Evolutionary conservation across 2,329 filamentous ascomycete species (phyloP).

Genomic region (Nemania diffusa): DNA sequence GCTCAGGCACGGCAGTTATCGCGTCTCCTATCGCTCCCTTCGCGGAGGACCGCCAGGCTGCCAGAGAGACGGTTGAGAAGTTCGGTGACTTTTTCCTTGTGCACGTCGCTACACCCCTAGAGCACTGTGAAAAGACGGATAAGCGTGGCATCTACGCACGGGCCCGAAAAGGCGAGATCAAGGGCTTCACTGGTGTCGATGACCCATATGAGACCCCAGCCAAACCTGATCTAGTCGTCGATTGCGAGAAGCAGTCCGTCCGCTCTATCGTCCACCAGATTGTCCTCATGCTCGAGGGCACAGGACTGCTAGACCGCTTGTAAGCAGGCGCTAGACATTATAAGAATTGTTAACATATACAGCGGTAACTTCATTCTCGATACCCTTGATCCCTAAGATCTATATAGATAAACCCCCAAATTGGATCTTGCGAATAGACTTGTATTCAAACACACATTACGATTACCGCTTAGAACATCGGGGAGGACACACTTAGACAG

Average conservation of each 20-base stretch:
- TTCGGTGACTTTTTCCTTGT: constrained; percentile 93
- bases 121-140: constrained; percentile 94
- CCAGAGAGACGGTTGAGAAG: constrained; percentile 86
- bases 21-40: constrained; percentile 96
- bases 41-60: constrained; percentile 78
- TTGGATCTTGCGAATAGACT: constrained; percentile 23
- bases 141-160: constrained; percentile 88
- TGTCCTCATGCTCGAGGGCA: constrained; percentile 87
- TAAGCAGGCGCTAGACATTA: constrained; percentile 46
- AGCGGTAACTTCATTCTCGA: constrained; percentile 25
- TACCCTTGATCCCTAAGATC: constrained; percentile 22
- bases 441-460: constrained; percentile 7
- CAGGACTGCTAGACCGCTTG: constrained; percentile 82
- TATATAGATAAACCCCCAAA: constrained; percentile 21
- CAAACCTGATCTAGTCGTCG: constrained; percentile 86
- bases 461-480: neutral
- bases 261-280: constrained; percentile 97
- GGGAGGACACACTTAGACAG: constrained; percentile 7
- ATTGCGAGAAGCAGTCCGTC: constrained; percentile 86
- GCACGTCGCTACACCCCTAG: constrained; percentile 92
- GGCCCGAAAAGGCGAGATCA: constrained; percentile 89
- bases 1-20: constrained; percentile 92
- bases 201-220: constrained; percentile 91
- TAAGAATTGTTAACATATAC: constrained; percentile 16
- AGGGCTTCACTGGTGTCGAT: constrained; percentile 97